These are phyloP conservation scores for Paecilomyces formosus DNA, from an alignment of 2,329 filamentous ascomycete species.

Conservation along the genomic window DNA sequence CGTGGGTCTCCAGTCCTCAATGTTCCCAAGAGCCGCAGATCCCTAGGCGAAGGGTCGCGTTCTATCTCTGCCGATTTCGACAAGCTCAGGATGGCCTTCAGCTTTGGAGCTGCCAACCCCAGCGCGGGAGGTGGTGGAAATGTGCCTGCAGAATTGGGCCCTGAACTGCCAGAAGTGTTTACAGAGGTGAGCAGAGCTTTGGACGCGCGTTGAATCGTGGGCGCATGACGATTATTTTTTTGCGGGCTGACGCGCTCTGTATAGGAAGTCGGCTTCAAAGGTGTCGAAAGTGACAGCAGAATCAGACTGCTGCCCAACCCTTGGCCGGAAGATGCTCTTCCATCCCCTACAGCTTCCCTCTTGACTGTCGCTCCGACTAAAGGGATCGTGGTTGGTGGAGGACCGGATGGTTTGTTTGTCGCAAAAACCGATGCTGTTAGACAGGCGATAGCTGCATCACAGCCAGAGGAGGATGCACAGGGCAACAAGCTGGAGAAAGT, in stretches of 20 bases:
- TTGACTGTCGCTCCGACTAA: slow-evolving; percentile 72
- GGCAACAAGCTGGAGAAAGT: slow-evolving; percentile 11
- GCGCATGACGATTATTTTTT: slow-evolving; percentile 6
- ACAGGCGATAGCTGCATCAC: slow-evolving; percentile 58
- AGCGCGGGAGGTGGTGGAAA: slow-evolving; percentile 27
- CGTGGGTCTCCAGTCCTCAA: slow-evolving; percentile 29
- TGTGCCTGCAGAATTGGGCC: slow-evolving; percentile 45
- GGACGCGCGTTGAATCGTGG: not conserved
- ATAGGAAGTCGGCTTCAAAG: slow-evolving; percentile 73
- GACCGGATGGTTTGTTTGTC: slow-evolving; percentile 70
- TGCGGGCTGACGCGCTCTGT: slow-evolving; percentile 2
- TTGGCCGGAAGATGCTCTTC: slow-evolving; percentile 65
- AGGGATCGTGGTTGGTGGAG: slow-evolving; percentile 79
- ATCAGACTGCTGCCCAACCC: slow-evolving; percentile 67
- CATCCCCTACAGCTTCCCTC: slow-evolving; percentile 71
- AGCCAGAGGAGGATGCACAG: not conserved
- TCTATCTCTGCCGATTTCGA: slow-evolving; percentile 31
- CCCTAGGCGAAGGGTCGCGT: slow-evolving; percentile 28
- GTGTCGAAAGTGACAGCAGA: slow-evolving; percentile 72
- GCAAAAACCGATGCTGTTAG: slow-evolving; percentile 71
- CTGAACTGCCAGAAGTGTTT: slow-evolving; percentile 67
- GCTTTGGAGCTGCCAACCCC: slow-evolving; percentile 46
- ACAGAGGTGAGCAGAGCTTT: slow-evolving; percentile 57
- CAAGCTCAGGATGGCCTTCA: slow-evolving; percentile 53
- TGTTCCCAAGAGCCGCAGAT: slow-evolving; percentile 25